These are phyloP conservation scores for Emericellopsis terricola DNA, from an alignment of 495 filamentous ascomycete species.

Conservation along the genomic window DNA sequence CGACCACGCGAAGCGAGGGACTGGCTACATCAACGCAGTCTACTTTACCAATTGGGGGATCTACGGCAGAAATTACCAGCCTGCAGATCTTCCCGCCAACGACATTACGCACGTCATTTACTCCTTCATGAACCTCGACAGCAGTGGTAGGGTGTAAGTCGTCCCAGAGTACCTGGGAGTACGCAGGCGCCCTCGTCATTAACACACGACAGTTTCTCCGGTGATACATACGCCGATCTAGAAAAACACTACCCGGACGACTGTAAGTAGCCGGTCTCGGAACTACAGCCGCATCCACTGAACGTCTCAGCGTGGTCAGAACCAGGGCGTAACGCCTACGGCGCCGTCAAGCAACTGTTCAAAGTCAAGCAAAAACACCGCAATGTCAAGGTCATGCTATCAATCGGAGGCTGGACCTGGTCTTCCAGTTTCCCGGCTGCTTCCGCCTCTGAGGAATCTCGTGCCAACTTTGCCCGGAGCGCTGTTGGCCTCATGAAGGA, in stretches of 20 bases:
- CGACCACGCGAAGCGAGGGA: constrained; percentile 5
- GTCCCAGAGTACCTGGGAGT: too few relatives aligned
- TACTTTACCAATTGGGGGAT: constrained; percentile 48
- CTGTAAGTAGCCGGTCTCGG: constrained; percentile 12
- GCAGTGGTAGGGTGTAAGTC: constrained; percentile 62
- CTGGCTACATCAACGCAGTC: constrained; percentile 21
- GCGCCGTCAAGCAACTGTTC: constrained; percentile 74
- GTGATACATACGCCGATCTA: constrained; percentile 40
- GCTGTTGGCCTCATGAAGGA: constrained; percentile 49
- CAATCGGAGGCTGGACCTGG: constrained; percentile 85
- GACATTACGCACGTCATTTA: constrained; percentile 81
- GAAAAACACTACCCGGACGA: constrained; percentile 55
- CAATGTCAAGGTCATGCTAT: constrained; percentile 70
- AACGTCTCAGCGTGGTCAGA: constrained; percentile 22
- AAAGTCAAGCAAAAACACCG: constrained; percentile 71
- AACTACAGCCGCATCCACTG: constrained; percentile 4
- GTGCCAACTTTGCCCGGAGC: constrained; percentile 43
- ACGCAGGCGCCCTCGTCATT: not conserved
- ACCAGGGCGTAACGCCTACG: constrained; percentile 49
- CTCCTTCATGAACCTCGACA: constrained; percentile 71
- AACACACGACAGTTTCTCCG: constrained; percentile 13
- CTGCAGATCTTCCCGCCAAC: constrained; percentile 58
- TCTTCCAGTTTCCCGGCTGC: constrained; percentile 59
- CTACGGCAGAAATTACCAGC: constrained; percentile 66
- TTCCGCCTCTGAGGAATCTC: constrained; percentile 33